Evolutionary conservation across 2,329 filamentous ascomycete species (phyloP), one percentile per base, ranked within the genome.

Genomic region (Fusarium heterosporum): DNA sequence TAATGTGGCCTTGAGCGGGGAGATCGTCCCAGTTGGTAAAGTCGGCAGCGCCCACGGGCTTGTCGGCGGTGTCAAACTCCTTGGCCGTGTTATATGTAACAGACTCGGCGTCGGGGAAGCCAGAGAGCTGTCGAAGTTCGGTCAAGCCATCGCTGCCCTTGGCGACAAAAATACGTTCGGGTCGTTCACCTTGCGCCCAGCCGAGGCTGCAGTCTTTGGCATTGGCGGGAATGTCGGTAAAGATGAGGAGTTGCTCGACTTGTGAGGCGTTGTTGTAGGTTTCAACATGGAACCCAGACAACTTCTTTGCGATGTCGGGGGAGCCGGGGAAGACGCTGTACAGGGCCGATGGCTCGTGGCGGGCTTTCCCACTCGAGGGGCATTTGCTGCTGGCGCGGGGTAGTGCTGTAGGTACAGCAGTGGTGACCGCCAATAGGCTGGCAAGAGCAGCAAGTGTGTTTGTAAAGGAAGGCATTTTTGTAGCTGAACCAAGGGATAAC

Each of bases 81-180:
- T 58, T 64, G 7, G 76, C 66, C 45, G 64, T 67, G 25, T 53
- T 51, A 40, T 69, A 71, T 0, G 68, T 73, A 14, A 77, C 59
- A 6, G 54, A 51, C 7, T 63, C 61, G 39, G 50, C 4, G 25
- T 49, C 51, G 17, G 73, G 74, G 46, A 75, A 71, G 19, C 72
- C 71, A 8, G 70, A 61, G 8, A 78, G 67, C 41, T 72, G 74
- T 39, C 54, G 66, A 29, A 73, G 51, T 2, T 56, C 41, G 2
- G 74, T 42, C 34, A 74, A 54, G 0, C 71, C 78, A 53, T 68
- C 74, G 22, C 41, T 26, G 17, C 73, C 72, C 25, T 72, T 67
- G 61, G 79, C 78, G 65, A 75, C 74, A 60, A 81, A 79, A 53
- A 75, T 74, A 51, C 78, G 80, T 43, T 78, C 76, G 53, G 72